Conservation (phyloP, 2,329 filamentous ascomycete species). For the Penicillium vulpinum region DNA sequence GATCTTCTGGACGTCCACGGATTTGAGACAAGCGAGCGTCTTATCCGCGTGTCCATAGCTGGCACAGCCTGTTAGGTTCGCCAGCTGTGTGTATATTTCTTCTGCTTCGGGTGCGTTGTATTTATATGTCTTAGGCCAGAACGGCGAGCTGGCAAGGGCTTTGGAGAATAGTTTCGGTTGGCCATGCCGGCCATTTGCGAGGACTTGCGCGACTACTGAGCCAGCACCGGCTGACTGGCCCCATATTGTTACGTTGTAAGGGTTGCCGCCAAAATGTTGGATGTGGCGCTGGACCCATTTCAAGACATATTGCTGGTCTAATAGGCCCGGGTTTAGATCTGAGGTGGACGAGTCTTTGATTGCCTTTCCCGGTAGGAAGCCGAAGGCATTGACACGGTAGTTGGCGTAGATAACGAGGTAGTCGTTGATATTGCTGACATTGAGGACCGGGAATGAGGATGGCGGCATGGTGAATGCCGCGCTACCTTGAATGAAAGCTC, state of each 20-base stretch:
- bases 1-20: constrained; percentile 54
- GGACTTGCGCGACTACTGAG: constrained; percentile 38
- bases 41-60: constrained; percentile 25
- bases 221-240: constrained; percentile 60
- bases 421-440: constrained; percentile 54
- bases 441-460: constrained; percentile 58
- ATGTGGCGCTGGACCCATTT: constrained; percentile 58
- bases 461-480: constrained; percentile 59
- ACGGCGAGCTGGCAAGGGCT: constrained; percentile 56
- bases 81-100: constrained; percentile 51
- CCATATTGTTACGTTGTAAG: constrained; percentile 53
- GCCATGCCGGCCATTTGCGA: constrained; percentile 49
- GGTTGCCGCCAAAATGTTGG: constrained; percentile 55
- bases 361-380: constrained; percentile 54
- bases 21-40: constrained; percentile 58
- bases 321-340: constrained; percentile 54
- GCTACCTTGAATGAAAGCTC: constrained; percentile 60
- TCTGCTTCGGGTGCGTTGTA: constrained; percentile 55
- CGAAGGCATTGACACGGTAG: constrained; percentile 60
- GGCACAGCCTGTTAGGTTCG: constrained; percentile 51
- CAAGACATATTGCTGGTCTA: constrained; percentile 55
- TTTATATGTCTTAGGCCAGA: constrained; percentile 60
- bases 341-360: constrained; percentile 46
- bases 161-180: constrained; percentile 50
- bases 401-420: constrained; percentile 56